These are phyloP conservation scores for Podila horticola DNA, from an alignment of 192 early-diverging fungal species.

Conservation along the genomic window DNA sequence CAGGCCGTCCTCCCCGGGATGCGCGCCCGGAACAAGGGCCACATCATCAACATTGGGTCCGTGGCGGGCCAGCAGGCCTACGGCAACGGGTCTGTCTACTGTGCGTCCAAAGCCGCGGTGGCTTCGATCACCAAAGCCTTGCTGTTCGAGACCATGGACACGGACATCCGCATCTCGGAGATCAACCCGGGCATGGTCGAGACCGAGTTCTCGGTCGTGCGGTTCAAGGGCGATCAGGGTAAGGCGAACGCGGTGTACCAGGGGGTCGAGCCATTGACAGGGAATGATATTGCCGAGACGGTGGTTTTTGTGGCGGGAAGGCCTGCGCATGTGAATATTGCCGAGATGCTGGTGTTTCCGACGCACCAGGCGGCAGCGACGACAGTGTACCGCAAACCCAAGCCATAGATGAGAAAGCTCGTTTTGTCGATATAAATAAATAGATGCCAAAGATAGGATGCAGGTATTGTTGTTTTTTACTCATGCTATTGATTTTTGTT, in stretches of 20 bases:
- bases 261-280: conserved; percentile 55
- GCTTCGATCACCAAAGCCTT: conserved; percentile 82
- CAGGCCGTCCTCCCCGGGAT: conserved; percentile 84
- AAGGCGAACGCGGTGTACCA: conserved; percentile 82
- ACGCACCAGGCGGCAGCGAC: conserved; percentile 50
- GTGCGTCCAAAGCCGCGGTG: conserved; percentile 86
- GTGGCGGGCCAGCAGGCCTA: conserved; percentile 80
- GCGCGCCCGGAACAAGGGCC: conserved; percentile 72
- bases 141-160: conserved; percentile 77
- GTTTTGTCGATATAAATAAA: not conserved
- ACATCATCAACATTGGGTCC: conserved; percentile 88
- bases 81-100: conserved; percentile 81
- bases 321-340: conserved; percentile 79
- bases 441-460: not conserved
- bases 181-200: conserved; percentile 90
- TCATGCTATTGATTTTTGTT: not conserved
- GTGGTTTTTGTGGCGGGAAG: conserved; percentile 84
- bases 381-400: conserved; percentile 36
- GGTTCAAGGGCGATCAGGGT: conserved; percentile 73
- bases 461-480: no score
- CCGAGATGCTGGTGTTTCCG: conserved; percentile 63
- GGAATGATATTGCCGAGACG: conserved; percentile 63
- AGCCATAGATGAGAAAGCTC: not conserved
- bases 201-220: conserved; percentile 90
- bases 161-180: conserved; percentile 77